A percentile compares a stretch with the other conserved stretches of the same genome.
phyloP scores from a whole-genome alignment of 2,329 filamentous ascomycete species.

The Coniochaeta ligniaria region DNA sequence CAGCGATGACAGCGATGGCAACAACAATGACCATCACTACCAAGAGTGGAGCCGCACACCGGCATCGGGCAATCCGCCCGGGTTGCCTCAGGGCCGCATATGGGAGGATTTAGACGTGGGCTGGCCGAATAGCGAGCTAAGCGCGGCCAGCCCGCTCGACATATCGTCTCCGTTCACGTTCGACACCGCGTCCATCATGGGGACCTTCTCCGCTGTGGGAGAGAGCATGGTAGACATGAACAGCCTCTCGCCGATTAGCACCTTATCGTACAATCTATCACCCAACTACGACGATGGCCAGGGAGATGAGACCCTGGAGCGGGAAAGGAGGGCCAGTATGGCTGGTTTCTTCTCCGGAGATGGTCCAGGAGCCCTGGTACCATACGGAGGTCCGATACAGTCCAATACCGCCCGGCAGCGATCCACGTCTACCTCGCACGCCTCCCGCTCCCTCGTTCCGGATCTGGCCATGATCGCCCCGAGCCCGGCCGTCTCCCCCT shows the following conservation, averaged over 20 bases:
- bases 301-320: not conserved
- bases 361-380: not conserved
- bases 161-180: slow-evolving; percentile 3
- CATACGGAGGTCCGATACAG: not conserved
- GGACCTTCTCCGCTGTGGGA: not conserved
- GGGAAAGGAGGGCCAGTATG: not conserved
- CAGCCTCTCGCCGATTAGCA: not conserved
- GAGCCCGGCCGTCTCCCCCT: slow-evolving; percentile 28
- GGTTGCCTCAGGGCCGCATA: not conserved
- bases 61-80: slow-evolving; percentile 1
- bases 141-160: slow-evolving; percentile 6
- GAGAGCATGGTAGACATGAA: slow-evolving; percentile 5
- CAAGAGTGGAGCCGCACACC: not conserved
- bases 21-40: not conserved
- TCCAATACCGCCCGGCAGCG: not conserved
- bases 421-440: not conserved
- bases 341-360: not conserved
- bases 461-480: slow-evolving; percentile 34
- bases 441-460: slow-evolving; percentile 10
- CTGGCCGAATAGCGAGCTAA: not conserved
- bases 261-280: not conserved
- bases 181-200: slow-evolving; percentile 4
- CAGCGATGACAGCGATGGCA: slow-evolving; percentile 6
- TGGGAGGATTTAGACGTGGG: not conserved
- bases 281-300: not conserved